Base-by-base conservation (phyloP, 2,329 filamentous ascomycete genomes). In the Fusarium citri region DNA sequence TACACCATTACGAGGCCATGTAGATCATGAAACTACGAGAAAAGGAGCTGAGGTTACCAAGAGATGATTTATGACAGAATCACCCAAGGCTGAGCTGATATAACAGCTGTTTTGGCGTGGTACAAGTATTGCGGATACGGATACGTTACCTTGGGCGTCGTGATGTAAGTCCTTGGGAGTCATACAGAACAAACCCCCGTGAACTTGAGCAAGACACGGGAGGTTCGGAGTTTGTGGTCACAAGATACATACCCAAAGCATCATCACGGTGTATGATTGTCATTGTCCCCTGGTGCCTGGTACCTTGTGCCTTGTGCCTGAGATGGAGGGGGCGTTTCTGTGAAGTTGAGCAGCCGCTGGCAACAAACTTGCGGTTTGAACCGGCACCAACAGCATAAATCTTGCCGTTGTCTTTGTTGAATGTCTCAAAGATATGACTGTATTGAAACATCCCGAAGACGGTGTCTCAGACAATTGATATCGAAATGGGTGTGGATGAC, bases 251-350 rank as follows among this genome's bases (percentile, higher is more conserved):
- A 43, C 9, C 23, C 25, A 25, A 46, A 18, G 31, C 40, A 26
- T 61, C 59, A 41, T 61, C 47, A 30, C 40, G 25, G 46, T 48
- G 64, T 49, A 58, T 62, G 47, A 41, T 54, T 56, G 49, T 51
- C 64, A 54, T 65, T 15, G 31, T 59, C 64, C 66, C 66, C 66
- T 70, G 66, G 66, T 70, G 40, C 66, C 66, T 68, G 49, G 59
- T 59, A 43, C 49, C 59, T 54, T 60, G 59, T 58, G 26, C 43
- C 57, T 64, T 65, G 53, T 60, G 37, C 61, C 63, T 66, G 61
- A 48, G 54, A 49, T 61, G 55, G 63, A 66, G 62, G 63, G 61
- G 63, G 55, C 18, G 62, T 64, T 62, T 31, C 28, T 46, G 43
- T 41, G 46, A 40, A 28, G 18, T 30, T 37, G 30, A 31, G 30